A percentile compares a stretch with the other conserved stretches of the same genome.
phyloP scores from a whole-genome alignment of 805 yeast genomes.

The Scheffersomyces stipitis region DNA sequence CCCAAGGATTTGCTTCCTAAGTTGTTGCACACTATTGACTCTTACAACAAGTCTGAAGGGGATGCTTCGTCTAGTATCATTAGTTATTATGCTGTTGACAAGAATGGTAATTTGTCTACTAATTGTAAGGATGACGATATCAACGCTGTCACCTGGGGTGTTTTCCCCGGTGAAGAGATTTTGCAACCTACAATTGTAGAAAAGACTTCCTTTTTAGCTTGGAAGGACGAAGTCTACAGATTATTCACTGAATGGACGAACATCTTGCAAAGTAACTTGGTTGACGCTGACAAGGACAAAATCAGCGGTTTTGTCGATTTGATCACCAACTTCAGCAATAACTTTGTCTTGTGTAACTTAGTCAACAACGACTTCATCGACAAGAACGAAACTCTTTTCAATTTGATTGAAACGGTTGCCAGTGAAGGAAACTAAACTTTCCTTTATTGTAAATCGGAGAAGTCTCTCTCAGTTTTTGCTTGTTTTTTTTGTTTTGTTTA shows the following conservation, averaged over 20 bases:
- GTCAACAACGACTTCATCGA: slow-evolving; percentile 80
- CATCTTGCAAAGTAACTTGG: slow-evolving; percentile 41
- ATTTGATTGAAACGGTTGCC: slow-evolving; percentile 53
- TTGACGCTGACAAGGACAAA: slow-evolving; percentile 27
- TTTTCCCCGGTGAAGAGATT: slow-evolving; percentile 93
- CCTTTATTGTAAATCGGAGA: no score
- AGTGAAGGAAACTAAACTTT: slow-evolving; percentile 22
- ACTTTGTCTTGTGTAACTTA: slow-evolving; percentile 77
- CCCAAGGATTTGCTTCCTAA: slow-evolving; percentile 50
- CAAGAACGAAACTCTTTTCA: slow-evolving; percentile 57
- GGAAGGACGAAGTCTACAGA: slow-evolving; percentile 94
- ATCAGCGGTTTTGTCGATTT: slow-evolving; percentile 38
- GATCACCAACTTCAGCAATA: slow-evolving; percentile 48
- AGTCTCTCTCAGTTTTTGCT: no score
- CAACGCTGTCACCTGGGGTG: slow-evolving; percentile 98
- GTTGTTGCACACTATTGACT: slow-evolving; percentile 42
- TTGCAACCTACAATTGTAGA: slow-evolving; percentile 96
- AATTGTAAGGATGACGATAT: slow-evolving; percentile 76
- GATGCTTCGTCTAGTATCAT: slow-evolving; percentile 48
- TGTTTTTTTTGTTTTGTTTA: slow-evolving; percentile 7
- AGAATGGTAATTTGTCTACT: slow-evolving; percentile 55
- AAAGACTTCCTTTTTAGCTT: slow-evolving; percentile 85
- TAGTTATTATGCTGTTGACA: slow-evolving; percentile 76
- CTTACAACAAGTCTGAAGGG: slow-evolving; percentile 36
- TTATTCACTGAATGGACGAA: slow-evolving; percentile 79